phyloP scores from a whole-genome alignment of 257 asterid species.

The Fraxinus cuspidata region DNA sequence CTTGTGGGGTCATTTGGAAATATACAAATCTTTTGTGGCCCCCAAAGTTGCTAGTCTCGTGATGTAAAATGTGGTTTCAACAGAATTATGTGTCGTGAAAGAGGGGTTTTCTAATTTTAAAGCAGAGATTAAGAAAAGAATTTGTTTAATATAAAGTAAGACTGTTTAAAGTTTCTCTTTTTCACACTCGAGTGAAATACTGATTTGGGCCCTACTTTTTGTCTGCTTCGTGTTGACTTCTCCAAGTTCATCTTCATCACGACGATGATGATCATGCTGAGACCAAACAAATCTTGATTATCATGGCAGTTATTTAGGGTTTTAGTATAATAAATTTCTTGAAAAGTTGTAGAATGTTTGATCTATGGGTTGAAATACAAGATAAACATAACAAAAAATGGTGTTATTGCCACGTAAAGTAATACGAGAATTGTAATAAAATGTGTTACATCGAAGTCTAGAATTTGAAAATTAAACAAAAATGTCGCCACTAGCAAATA shows the following conservation, averaged over 20 bases:
- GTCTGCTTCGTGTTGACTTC: slow-evolving; percentile 49
- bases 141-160: slow-evolving; percentile 25
- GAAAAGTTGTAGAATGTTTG: not conserved
- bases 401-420: not conserved
- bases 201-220: slow-evolving; percentile 35
- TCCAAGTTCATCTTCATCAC: slow-evolving; percentile 28
- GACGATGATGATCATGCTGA: slow-evolving; percentile 27
- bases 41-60: slow-evolving; percentile 21
- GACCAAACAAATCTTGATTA: slow-evolving; percentile 20
- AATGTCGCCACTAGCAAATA: not conserved
- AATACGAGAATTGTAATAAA: not conserved
- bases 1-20: slow-evolving; percentile 41
- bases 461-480: not conserved
- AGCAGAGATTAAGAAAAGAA: not conserved
- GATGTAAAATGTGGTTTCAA: slow-evolving; percentile 35
- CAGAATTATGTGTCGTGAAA: slow-evolving; percentile 31
- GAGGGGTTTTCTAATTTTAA: not conserved
- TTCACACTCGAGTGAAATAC: slow-evolving; percentile 27
- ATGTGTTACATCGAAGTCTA: not conserved
- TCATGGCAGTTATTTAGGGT: slow-evolving; percentile 5
- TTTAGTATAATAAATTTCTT: not conserved
- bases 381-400: not conserved
- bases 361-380: not conserved
- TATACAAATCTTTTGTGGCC: slow-evolving; percentile 63
- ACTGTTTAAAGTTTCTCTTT: slow-evolving; percentile 24